Evolutionary conservation across 352 stramenopile genomes (phyloP), one percentile per base, ranked within the genome.

Genomic region (Phytophthora cryptogea): DNA sequence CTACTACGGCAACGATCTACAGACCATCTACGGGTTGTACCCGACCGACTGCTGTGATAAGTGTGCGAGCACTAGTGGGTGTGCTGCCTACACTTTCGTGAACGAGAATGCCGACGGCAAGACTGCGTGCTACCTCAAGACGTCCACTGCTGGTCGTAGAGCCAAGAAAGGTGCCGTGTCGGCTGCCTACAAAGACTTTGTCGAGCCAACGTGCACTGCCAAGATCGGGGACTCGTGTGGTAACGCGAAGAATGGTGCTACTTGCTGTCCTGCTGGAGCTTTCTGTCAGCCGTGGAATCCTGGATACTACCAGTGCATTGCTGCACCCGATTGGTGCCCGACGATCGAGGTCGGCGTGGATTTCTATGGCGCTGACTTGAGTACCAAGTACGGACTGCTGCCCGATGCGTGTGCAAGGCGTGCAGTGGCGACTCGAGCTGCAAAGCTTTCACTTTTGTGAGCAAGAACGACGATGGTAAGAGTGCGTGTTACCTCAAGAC

Each of bases 281-380:
- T 86, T 73, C 71, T 88, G 78, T 57, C 78, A 88, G 43, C 78
- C 78, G 6, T 88, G 78, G 78, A 86, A 84, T 46, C 45, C 65
- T 5, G 66, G 54, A 1, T 88, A 79, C 64, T 88, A 85, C 53
- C 78, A 88, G 55, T 86, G 78, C 33, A 56, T 86, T 32, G 43
- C 63, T 5, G 48, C 60, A 3, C 74, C 78, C 1, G 27, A 63
- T 7, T 75, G 79, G 55, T 88, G 76, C 46, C 70, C 74, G 2
- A 67, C 43, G n/a, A 44, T 83, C 4, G 35, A 72, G 10, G 54
- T 57, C 0, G 76, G 68, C 8, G 48, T 83, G 16, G 78, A 88
- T 42, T 82, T 79, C 23, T 82, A 77, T 48, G 78, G 76, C 11
- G 54, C 61, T 26, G 75, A 88, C 53, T 57, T 88, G 13, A 67